Evolutionary conservation across 768 basidiomycete genomes (phyloP).

Genomic region (Hysterangium stoloniferum): DNA sequence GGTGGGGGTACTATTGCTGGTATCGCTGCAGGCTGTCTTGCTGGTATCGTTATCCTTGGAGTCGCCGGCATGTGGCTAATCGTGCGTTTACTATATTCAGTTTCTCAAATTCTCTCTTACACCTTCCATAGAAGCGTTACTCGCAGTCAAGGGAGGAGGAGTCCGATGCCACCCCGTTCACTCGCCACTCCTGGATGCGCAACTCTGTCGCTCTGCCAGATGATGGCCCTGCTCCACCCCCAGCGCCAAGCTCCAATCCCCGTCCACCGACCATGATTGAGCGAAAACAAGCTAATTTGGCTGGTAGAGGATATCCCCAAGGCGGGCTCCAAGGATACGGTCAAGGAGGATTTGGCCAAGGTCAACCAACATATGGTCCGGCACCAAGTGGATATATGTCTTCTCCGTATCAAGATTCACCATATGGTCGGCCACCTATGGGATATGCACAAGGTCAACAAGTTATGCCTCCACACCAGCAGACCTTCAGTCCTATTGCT

Average conservation of each 20-base stretch:
- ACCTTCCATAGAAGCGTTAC: slow-evolving; percentile 12
- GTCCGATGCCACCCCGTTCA: slow-evolving; percentile 30
- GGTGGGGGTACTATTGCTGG: slow-evolving; percentile 26
- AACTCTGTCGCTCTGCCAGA: slow-evolving; percentile 53
- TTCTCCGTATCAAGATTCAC: slow-evolving; percentile 1
- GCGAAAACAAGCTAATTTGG: slow-evolving; percentile 17
- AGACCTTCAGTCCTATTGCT: slow-evolving; percentile 7
- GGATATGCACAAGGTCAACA: slow-evolving; percentile 1
- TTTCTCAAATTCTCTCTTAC: not conserved
- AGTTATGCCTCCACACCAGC: not conserved
- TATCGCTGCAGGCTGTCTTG: slow-evolving; percentile 27
- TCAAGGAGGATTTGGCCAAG: not conserved
- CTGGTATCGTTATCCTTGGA: slow-evolving; percentile 26
- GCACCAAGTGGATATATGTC: too few species aligned
- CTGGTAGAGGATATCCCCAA: slow-evolving; percentile 6
- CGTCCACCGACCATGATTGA: slow-evolving; percentile 63
- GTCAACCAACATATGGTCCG: not conserved
- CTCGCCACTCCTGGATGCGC: slow-evolving; percentile 51
- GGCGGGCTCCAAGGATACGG: not conserved
- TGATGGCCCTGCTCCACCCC: slow-evolving; percentile 25
- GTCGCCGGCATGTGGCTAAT: slow-evolving; percentile 28
- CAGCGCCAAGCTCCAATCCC: slow-evolving; percentile 34
- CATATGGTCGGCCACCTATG: not conserved
- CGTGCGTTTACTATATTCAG: slow-evolving; percentile 19
- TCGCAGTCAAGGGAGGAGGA: slow-evolving; percentile 19